These are phyloP conservation scores for Pueraria montana DNA, from an alignment of 306 rosid genomes.

Conservation along the genomic window DNA sequence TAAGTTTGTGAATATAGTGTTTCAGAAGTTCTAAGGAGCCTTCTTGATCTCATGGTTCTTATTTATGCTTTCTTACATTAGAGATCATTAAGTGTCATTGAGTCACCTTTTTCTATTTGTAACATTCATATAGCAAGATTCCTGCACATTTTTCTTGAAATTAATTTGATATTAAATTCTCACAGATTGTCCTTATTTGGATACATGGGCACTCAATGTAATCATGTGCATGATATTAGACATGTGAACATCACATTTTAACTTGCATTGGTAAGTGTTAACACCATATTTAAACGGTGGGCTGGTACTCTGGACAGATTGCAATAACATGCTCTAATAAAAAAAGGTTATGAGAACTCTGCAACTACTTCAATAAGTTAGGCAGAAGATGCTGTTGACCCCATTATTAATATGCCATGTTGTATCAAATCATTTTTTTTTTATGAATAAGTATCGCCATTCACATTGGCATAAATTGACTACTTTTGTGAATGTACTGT, in stretches of 20 bases:
- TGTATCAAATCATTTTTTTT: background rate
- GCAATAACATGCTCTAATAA: slow-evolving; percentile 8
- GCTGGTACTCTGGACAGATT: slow-evolving; percentile 9
- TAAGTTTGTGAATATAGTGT: slow-evolving; percentile 17
- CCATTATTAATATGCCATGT: background rate
- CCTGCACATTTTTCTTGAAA: slow-evolving; percentile 23
- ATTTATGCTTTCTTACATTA: slow-evolving; percentile 21
- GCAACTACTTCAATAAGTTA: background rate
- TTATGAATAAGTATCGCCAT: background rate
- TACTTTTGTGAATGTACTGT: slow-evolving; percentile 17
- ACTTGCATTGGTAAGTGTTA: slow-evolving; percentile 5
- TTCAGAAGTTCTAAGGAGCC: background rate
- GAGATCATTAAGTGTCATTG: background rate
- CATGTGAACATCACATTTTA: slow-evolving; percentile 15
- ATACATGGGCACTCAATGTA: background rate
- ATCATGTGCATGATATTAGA: slow-evolving; percentile 16
- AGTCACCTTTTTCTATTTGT: slow-evolving; percentile 8
- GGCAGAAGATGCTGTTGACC: background rate
- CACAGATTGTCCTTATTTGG: slow-evolving; percentile 20
- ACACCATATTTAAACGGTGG: slow-evolving; percentile 37
- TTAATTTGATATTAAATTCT: slow-evolving; percentile 19
- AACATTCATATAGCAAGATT: background rate
- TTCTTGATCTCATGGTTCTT: slow-evolving; percentile 22
- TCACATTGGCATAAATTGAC: slow-evolving; percentile 22
- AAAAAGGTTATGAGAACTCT: background rate